Base-by-base conservation (phyloP, 2,329 filamentous ascomycete genomes). In the Paecilomyces sp. region DNA sequence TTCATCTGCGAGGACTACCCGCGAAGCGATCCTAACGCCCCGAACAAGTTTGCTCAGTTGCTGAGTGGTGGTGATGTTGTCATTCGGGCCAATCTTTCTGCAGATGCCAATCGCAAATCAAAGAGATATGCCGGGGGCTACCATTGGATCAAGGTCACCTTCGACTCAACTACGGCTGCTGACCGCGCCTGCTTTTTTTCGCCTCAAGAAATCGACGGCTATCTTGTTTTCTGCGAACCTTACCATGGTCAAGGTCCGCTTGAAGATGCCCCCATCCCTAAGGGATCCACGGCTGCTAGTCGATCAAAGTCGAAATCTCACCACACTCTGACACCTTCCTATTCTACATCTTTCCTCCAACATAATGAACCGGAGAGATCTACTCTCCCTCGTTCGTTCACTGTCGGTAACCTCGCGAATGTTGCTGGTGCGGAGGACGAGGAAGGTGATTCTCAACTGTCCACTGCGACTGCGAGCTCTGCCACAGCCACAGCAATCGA, bases 1-100 rank as follows among this genome's bases (percentile, higher is more conserved):
- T 79, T 85, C 63, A 91, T 97, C 71, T 92, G 92, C 75, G 93
- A 97, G 77, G 92, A 97, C 76, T 97, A 97, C 75, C 86, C 92
- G 8, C 87, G 93, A 63, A 87, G 90, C 64, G 88, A 93, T n/a
- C 89, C 90, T 2, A 81, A 85, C 59, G 83, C 87, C 63, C 84
- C 85, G 69, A 81, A 83, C 60, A 83, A 88, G 60, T 93, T 89
- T 78, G 89, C 78, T n/a, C 77, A 90, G 70, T 84, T 87, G 1
- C 85, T 92, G 65, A 84, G 90, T 62, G 84, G 88, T 63, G 88
- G 91, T 67, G 85, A 89, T 56, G 86, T 89, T 9, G 84, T 88
- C 8, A 86, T 88, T 55, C 85, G 86, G 60, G 82, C 84, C 57
- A 83, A 84, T 9, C 77, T 96, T 57, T 89, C 88, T 1, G 77